These are phyloP conservation scores for Acer campestre DNA, from an alignment of 345 rosid genomes.

Conservation along the genomic window DNA sequence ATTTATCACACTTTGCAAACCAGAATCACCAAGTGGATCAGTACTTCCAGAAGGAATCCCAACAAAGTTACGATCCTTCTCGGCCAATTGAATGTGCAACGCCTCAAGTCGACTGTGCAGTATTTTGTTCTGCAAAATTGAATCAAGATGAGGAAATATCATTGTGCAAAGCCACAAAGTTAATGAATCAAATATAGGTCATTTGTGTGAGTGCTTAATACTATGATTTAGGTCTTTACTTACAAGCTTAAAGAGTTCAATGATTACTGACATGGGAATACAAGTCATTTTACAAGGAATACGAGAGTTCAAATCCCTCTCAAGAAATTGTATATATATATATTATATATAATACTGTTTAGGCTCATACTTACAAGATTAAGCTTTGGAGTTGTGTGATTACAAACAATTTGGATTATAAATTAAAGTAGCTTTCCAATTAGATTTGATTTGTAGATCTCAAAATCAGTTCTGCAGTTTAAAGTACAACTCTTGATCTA, in stretches of 20 bases:
- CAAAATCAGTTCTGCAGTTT: neutral
- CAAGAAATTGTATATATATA: neutral
- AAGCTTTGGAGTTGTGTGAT: neutral
- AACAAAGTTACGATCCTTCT: conserved; percentile 60
- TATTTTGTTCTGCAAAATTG: conserved; percentile 59
- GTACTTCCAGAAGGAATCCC: conserved; percentile 48
- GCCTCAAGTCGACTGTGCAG: conserved; percentile 85
- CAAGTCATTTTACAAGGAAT: neutral
- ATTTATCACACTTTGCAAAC: conserved; percentile 80
- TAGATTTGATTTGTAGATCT: neutral
- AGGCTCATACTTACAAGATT: neutral
- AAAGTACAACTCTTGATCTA: neutral
- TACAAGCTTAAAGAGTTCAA: neutral
- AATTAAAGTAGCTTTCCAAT: neutral
- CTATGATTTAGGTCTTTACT: neutral
- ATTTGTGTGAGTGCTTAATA: neutral
- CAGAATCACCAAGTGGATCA: conserved; percentile 54
- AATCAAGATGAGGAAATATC: neutral
- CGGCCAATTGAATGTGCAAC: conserved; percentile 75
- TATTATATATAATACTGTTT: neutral
- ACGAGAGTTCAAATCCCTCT: neutral
- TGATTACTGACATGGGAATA: neutral
- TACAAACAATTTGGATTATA: neutral
- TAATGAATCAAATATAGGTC: neutral
- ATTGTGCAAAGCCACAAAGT: neutral